Percentiles rank a stretch among this genome's conserved stretches.
phyloP scores from a whole-genome alignment of 2,329 filamentous ascomycete genomes.

The Cladobotryum mycophilum region DNA sequence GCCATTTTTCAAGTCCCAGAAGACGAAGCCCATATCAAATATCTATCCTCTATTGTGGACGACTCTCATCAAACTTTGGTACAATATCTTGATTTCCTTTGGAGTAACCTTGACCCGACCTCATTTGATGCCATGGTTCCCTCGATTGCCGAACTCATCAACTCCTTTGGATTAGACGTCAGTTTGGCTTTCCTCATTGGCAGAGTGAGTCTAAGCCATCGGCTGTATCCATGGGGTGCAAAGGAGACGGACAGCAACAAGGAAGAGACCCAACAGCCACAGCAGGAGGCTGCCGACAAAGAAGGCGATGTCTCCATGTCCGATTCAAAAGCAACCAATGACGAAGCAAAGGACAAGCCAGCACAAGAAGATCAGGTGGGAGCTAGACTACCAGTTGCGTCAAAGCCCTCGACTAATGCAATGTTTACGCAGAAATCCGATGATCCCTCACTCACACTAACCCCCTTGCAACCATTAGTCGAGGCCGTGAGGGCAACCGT shows the following conservation, averaged over 20 bases:
- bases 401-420: slow-evolving; percentile 19
- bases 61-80: slow-evolving; percentile 79
- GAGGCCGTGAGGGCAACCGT: slow-evolving; percentile 58
- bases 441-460: slow-evolving; percentile 26
- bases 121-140: slow-evolving; percentile 78
- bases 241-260: slow-evolving; percentile 27
- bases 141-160: slow-evolving; percentile 64
- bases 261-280: slow-evolving; percentile 19
- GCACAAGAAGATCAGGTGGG: slow-evolving; percentile 29
- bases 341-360: slow-evolving; percentile 21
- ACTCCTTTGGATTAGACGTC: slow-evolving; percentile 72
- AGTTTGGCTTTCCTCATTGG: slow-evolving; percentile 80
- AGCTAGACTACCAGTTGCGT: slow-evolving; percentile 9
- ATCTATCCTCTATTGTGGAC: slow-evolving; percentile 80
- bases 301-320: slow-evolving; percentile 54
- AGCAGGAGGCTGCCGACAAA: slow-evolving; percentile 33
- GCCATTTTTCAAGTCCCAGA: slow-evolving; percentile 72
- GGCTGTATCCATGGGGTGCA: slow-evolving; percentile 43
- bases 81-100: slow-evolving; percentile 85
- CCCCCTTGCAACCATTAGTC: slow-evolving; percentile 62
- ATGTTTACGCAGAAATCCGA: slow-evolving; percentile 26
- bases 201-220: slow-evolving; percentile 65
- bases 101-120: slow-evolving; percentile 66
- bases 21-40: slow-evolving; percentile 75
- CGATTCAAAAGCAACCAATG: slow-evolving; percentile 27